Evolutionary conservation across 345 rosid genomes (phyloP), one percentile per base, ranked within the genome.

Genomic region (Syzygium oleosum): DNA sequence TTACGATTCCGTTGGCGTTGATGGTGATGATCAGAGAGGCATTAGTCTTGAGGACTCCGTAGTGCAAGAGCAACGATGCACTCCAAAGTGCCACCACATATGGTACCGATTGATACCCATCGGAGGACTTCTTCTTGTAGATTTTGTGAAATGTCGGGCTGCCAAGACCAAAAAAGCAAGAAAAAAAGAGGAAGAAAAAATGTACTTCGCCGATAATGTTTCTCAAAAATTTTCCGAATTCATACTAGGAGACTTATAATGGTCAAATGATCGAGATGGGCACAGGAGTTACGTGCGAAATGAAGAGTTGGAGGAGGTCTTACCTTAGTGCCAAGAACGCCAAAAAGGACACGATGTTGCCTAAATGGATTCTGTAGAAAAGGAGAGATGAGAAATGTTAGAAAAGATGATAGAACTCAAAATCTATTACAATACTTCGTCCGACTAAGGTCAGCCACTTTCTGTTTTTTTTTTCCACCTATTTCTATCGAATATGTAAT

Each of bases 81-180:
- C 97, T 94, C 16, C 91, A 90, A 21, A 95, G 91, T 85, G 93
- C 94, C 87, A 94, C 93, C 83, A 94, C 90, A 58, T 94, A 97
- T 2, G 99, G 98, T 80, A 97, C 85, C 14, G 97, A 92, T 16
- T 95, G 96, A 86, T 91, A 96, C 87, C 97, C 97, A 90, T 92
- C 94, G 17, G 97, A 93, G 85, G 96, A 87, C 90, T 93, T 95
- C 91, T 87, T 97, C 92, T 89, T 95, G 86, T 85, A 94, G 34
- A 97, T 93, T 27, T 59, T 89, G 58, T 88, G 85, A 51, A 97
- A 97, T 31, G 98, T 95, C 63, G 95, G 94, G 86, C 98, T 95
- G 93, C 86, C 51, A n/a, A n/a, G 49, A 16, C 56, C 7, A 43
- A 46, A 9, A 16, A 14, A 52, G 14, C n/a, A 8, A 10, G 27